Evolutionary conservation across 345 rosid genomes (phyloP).

Genomic region (Camelina neglecta): DNA sequence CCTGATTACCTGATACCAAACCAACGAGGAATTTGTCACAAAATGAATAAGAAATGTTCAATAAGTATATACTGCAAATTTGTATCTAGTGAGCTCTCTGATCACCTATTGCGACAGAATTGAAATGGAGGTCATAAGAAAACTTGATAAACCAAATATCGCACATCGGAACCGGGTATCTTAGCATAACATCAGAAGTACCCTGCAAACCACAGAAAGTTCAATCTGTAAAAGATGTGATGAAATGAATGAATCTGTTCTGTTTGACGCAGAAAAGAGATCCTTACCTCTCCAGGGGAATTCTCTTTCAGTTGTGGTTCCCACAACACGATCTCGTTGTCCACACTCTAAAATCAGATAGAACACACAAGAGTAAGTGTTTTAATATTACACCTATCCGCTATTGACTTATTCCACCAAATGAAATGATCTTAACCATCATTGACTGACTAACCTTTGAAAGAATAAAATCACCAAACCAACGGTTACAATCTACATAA

Average conservation of each 20-base stretch:
- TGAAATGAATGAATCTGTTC: constrained; percentile 2
- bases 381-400: neutral
- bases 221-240: constrained; percentile 8
- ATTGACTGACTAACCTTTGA: constrained; percentile 67
- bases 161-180: constrained; percentile 89
- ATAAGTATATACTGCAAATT: neutral
- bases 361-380: constrained; percentile 18
- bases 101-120: constrained; percentile 81
- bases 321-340: constrained; percentile 94
- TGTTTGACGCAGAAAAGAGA: constrained; percentile 18
- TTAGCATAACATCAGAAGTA: constrained; percentile 83
- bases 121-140: constrained; percentile 82
- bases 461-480: constrained; percentile 93
- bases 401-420: constrained; percentile 20
- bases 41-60: neutral
- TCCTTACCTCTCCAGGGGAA: constrained; percentile 92
- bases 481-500: constrained; percentile 90
- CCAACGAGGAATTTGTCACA: constrained; percentile 10
- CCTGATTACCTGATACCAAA: constrained; percentile 76
- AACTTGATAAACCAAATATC: constrained; percentile 99
- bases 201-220: constrained; percentile 54
- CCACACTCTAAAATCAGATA: constrained; percentile 76
- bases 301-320: constrained; percentile 95
- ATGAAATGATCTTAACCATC: constrained; percentile 21
- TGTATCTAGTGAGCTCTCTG: constrained; percentile 6